Evolutionary conservation across 352 stramenopile genomes (phyloP).

Genomic region (Stramenopiles sp.): DNA sequence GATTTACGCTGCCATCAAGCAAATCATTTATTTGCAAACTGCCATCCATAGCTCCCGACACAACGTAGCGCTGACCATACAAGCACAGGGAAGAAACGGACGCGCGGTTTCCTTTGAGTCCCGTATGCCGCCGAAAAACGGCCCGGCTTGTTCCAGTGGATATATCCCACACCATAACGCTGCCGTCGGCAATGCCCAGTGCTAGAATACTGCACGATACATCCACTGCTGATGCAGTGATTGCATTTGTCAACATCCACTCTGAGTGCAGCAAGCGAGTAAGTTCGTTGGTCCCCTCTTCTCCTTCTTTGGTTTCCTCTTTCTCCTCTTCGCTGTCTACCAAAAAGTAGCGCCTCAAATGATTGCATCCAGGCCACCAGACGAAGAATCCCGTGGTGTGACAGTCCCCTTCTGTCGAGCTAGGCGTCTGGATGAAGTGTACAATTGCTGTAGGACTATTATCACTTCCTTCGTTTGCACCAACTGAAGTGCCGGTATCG

Average conservation of each 20-base stretch:
- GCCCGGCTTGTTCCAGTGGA: background rate
- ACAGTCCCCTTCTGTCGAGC: background rate
- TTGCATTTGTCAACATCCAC: background rate
- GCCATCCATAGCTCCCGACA: conserved; percentile 7
- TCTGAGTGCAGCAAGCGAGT: background rate
- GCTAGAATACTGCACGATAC: background rate
- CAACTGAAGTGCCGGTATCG: too few species aligned
- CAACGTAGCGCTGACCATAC: conserved; percentile 9
- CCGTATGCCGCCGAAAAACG: background rate
- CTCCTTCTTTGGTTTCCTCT: background rate
- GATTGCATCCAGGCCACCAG: conserved; percentile 11
- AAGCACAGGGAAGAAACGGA: background rate
- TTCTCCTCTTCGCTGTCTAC: background rate
- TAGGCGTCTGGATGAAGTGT: conserved; percentile 1
- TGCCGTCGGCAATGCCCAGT: background rate
- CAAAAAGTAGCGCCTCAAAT: background rate
- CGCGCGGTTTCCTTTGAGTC: background rate
- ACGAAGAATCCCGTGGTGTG: background rate
- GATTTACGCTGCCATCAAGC: background rate
- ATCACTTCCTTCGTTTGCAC: too few species aligned
- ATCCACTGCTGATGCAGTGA: background rate
- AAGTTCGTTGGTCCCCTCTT: background rate
- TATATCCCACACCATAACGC: conserved; percentile 5
- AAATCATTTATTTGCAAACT: conserved; percentile 9
- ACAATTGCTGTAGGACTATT: too few species aligned